Percentiles rank a stretch among this genome's conserved stretches.
Evolutionary conservation across 495 filamentous ascomycete species (phyloP).

Genomic region (Trichoderma orchidacearum): DNA sequence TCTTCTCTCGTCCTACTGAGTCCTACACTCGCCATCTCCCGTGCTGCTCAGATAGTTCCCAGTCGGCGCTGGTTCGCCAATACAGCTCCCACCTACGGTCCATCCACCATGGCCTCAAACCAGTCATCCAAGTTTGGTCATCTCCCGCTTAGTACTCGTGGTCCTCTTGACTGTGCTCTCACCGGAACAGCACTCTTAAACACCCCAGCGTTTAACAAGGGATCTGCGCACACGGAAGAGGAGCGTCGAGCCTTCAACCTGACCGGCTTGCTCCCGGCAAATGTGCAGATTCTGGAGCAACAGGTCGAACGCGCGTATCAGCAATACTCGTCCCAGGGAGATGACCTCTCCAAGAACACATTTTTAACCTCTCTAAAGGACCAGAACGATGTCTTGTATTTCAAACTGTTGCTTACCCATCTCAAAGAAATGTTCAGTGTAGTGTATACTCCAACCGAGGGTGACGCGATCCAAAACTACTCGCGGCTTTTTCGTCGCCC

Average conservation of each 20-base stretch:
- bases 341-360: slow-evolving; percentile 66
- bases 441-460: slow-evolving; percentile 85
- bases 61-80: too few relatives aligned
- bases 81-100: not conserved
- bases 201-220: slow-evolving; percentile 70
- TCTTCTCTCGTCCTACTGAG: too few relatives aligned
- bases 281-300: slow-evolving; percentile 66
- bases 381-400: slow-evolving; percentile 73
- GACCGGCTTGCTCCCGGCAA: slow-evolving; percentile 55
- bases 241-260: slow-evolving; percentile 60
- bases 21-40: too few relatives aligned
- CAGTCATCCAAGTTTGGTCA: slow-evolving; percentile 35
- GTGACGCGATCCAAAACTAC: slow-evolving; percentile 81
- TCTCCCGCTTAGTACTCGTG: slow-evolving; percentile 48
- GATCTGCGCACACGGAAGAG: slow-evolving; percentile 55
- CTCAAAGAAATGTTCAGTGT: slow-evolving; percentile 72
- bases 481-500: slow-evolving; percentile 66
- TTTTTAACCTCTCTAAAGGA: slow-evolving; percentile 78
- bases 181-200: slow-evolving; percentile 49
- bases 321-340: slow-evolving; percentile 49
- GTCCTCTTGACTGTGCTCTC: slow-evolving; percentile 48
- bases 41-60: not conserved
- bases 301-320: slow-evolving; percentile 68
- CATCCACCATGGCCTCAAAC: slow-evolving; percentile 11
- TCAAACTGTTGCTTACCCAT: slow-evolving; percentile 36